Conservation (phyloP, 2,329 filamentous ascomycete genomes). For the Basipetospora sp. region DNA sequence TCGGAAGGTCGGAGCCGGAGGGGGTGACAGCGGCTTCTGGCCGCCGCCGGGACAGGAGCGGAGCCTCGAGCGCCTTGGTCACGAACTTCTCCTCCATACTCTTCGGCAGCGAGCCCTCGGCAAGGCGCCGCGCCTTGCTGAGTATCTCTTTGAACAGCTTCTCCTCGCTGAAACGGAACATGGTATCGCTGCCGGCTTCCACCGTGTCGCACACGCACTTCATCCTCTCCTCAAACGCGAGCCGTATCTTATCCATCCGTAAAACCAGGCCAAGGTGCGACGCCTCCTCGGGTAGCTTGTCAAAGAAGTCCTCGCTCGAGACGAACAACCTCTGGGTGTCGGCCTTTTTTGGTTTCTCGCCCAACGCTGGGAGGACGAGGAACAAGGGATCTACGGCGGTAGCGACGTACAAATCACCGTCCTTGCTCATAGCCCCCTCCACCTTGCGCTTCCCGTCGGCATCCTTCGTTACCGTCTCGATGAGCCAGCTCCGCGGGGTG, state of each 20-base stretch:
- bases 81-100: slow-evolving; percentile 83
- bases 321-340: slow-evolving; percentile 49
- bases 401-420: slow-evolving; percentile 65
- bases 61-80: slow-evolving; percentile 57
- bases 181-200: slow-evolving; percentile 66
- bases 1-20: slow-evolving; percentile 1
- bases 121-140: slow-evolving; percentile 57
- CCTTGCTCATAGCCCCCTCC: slow-evolving; percentile 39
- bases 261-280: slow-evolving; percentile 47
- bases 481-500: slow-evolving; percentile 47
- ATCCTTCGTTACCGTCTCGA: slow-evolving; percentile 21
- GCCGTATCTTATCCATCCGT: slow-evolving; percentile 29
- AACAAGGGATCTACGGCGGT: slow-evolving; percentile 77
- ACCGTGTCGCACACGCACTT: slow-evolving; percentile 63
- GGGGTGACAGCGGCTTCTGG: slow-evolving; percentile 6
- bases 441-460: slow-evolving; percentile 8
- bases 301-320: slow-evolving; percentile 56
- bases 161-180: slow-evolving; percentile 64
- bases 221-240: slow-evolving; percentile 50
- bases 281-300: slow-evolving; percentile 39
- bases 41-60: slow-evolving; percentile 53
- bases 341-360: slow-evolving; percentile 22
- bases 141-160: slow-evolving; percentile 56
- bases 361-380: slow-evolving; percentile 60
- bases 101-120: slow-evolving; percentile 48